Evolutionary conservation across 1,139 yeast species (phyloP).

Genomic region (Blastobotrys niveus): DNA sequence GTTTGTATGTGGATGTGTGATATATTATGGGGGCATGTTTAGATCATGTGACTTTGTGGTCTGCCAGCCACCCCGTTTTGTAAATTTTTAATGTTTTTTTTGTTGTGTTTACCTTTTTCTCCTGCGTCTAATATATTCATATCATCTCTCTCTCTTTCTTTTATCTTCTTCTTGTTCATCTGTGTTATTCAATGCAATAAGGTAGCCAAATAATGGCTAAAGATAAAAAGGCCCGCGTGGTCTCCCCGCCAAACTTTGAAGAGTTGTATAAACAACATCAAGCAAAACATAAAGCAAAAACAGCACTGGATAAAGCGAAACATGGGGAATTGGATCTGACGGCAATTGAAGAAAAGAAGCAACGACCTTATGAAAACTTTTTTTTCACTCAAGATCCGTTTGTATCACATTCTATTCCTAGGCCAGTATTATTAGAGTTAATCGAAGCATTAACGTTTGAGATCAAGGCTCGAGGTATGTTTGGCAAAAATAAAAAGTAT

Average conservation of each 20-base stretch:
- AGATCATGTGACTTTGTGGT: too few relatives aligned
- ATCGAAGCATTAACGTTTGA: conserved; percentile 30
- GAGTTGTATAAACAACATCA: conserved; percentile 2
- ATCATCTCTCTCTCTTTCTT: too few relatives aligned
- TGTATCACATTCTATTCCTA: conserved; percentile 24
- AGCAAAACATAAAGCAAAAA: not conserved
- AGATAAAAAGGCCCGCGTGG: conserved; percentile 8
- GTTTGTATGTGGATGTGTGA: too few relatives aligned
- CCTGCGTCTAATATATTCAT: not conserved
- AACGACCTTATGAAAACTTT: conserved; percentile 21
- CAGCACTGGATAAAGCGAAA: conserved; percentile 9
- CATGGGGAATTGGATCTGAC: conserved; percentile 2
- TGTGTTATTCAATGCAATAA: not conserved
- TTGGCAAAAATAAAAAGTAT: not conserved
- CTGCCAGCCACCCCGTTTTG: too few relatives aligned
- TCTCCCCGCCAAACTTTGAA: conserved; percentile 9
- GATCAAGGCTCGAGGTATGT: conserved; percentile 32
- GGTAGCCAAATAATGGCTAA: not conserved
- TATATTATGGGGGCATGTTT: too few relatives aligned
- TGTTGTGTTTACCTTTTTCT: not conserved
- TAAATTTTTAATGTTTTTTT: too few relatives aligned
- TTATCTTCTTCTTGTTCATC: not conserved
- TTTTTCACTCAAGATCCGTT: conserved; percentile 28
- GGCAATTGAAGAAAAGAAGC: not conserved
- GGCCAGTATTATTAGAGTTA: conserved; percentile 28